Percentiles rank a stretch among this genome's conserved stretches.
Conservation (phyloP, 2,329 filamentous ascomycete genomes). For the Aspergillus amoenus region DNA sequence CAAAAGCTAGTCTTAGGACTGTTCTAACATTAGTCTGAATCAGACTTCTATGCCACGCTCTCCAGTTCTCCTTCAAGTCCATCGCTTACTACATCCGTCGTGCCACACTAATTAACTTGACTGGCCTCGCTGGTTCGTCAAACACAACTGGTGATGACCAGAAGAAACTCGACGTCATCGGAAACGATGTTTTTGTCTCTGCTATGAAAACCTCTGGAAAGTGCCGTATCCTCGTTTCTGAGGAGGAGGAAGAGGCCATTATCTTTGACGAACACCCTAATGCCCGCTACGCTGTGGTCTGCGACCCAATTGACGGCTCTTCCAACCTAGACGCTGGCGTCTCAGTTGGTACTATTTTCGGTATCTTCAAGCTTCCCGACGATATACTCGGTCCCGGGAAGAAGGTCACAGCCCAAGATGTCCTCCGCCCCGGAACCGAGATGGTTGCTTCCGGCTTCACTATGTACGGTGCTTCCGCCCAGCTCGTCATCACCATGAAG, state of each 20-base stretch:
- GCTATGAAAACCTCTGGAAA: slow-evolving; percentile 92
- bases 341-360: slow-evolving; percentile 96
- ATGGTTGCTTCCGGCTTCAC: slow-evolving; percentile 96
- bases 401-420: slow-evolving; percentile 66
- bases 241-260: slow-evolving; percentile 93
- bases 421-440: slow-evolving; percentile 86
- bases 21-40: neutral
- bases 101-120: slow-evolving; percentile 91
- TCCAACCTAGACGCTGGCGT: slow-evolving; percentile 98
- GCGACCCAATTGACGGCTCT: slow-evolving; percentile 96
- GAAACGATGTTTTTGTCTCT: slow-evolving; percentile 95
- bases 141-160: slow-evolving; percentile 97
- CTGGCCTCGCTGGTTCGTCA: slow-evolving; percentile 87
- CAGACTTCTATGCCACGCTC: slow-evolving; percentile 91
- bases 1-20: neutral
- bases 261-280: slow-evolving; percentile 73
- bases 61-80: slow-evolving; percentile 99
- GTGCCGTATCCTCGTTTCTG: slow-evolving; percentile 89
- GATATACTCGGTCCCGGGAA: slow-evolving; percentile 50
- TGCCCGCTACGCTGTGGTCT: slow-evolving; percentile 89
- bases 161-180: slow-evolving; percentile 99
- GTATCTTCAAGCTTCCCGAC: slow-evolving; percentile 83
- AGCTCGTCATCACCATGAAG: slow-evolving; percentile 96
- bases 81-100: slow-evolving; percentile 99
- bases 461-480: slow-evolving; percentile 97